Evolutionary conservation across 2,329 filamentous ascomycete genomes (phyloP), one percentile per base, ranked within the genome.

Genomic region (Chrysoporthe austroafricana): DNA sequence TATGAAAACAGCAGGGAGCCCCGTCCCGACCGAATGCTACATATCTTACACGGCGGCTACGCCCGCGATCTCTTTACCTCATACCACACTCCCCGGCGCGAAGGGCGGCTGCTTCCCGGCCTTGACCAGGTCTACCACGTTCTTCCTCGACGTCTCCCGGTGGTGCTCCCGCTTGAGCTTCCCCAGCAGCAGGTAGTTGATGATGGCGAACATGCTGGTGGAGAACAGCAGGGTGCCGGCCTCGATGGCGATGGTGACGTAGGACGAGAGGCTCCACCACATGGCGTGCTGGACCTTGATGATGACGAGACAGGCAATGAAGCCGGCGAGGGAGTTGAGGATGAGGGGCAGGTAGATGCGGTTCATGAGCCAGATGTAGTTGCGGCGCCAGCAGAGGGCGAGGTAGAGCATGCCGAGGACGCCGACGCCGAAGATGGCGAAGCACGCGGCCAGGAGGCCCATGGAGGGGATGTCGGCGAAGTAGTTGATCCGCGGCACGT

Each of bases 321-420:
- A 70, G 1, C 85, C 85, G 5, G 83, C 84, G 16, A 83, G 70
- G 16, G 81, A 82, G 72, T 85, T 85, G 63, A 85, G 74, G 14
- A 79, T 71, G 0, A 78, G 76, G 0, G 79, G 80, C 69, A 85
- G 68, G 70, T 86, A 85, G 14, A 87, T 76, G 66, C 80, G 78
- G 72, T 86, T 84, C 9, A 85, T 77, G 32, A 86, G 76, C 85
- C 84, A 88, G 21, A 86, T 78, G 66, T 86, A 86, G 70, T 87
- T 86, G 18, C 74, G 72, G 50, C 79, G 74, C 75, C 82, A 83
- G 26, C 76, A 74, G 63, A 78, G 75, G 69, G 79, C 83, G n/a
- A 87, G 75, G 72, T 76, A 78, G 2, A 78, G 62, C 72, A 83
- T 81, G 3, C 82, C 80, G 1, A 77, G 58, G 1, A 74, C 72